Evolutionary conservation across 2,329 filamentous ascomycete genomes (phyloP).

Genomic region (Talaromyces marneffei): DNA sequence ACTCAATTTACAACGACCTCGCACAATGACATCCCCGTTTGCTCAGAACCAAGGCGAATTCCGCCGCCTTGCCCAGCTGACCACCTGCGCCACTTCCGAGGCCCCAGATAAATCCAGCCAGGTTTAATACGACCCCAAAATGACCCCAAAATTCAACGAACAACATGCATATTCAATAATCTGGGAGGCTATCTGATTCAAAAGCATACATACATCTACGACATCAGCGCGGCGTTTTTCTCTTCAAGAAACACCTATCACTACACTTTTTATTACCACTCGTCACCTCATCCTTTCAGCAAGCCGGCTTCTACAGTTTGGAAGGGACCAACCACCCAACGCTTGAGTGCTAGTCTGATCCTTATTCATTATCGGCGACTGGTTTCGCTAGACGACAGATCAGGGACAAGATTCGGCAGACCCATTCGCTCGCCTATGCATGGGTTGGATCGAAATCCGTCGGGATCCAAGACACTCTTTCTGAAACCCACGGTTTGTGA

Average conservation of each 20-base stretch:
- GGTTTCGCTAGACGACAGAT: constrained; percentile 3
- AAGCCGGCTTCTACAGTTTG: constrained; percentile 5
- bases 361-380: neutral
- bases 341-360: neutral
- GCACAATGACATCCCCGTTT: constrained; percentile 11
- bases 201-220: constrained; percentile 8
- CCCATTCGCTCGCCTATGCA: neutral
- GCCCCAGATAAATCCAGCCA: constrained; percentile 13
- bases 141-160: neutral
- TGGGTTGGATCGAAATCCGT: neutral
- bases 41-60: constrained; percentile 14
- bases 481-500: constrained; percentile 8
- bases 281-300: neutral
- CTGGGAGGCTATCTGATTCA: constrained; percentile 15
- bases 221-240: constrained; percentile 15
- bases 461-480: constrained; percentile 4
- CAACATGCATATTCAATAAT: constrained; percentile 5
- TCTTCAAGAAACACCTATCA: neutral
- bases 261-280: neutral
- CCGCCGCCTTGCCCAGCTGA: constrained; percentile 8
- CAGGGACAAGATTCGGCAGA: neutral
- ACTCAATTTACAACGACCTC: constrained; percentile 15
- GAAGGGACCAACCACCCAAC: neutral
- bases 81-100: constrained; percentile 6
- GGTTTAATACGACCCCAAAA: constrained; percentile 6